Percentiles rank a stretch among this genome's conserved stretches.
Evolutionary conservation across 2,329 filamentous ascomycete genomes (phyloP).

Genomic region (Nemania bipapillata): DNA sequence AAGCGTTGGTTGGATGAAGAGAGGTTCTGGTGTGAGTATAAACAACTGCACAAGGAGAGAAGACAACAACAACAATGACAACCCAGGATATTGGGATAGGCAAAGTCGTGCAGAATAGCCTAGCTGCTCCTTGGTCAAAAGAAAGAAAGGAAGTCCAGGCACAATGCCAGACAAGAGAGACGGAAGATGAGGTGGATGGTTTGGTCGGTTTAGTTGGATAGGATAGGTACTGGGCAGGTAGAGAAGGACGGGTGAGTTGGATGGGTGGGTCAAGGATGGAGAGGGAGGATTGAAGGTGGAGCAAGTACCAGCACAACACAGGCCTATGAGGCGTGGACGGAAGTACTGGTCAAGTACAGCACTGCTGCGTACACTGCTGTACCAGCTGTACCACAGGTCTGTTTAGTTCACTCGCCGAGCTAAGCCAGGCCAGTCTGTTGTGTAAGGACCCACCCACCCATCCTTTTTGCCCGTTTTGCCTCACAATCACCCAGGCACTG

Average conservation of each 20-base stretch:
- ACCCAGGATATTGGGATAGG: slow-evolving; percentile 39
- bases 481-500: slow-evolving; percentile 29
- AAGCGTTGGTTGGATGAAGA: slow-evolving; percentile 6
- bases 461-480: slow-evolving; percentile 26
- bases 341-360: slow-evolving; percentile 34
- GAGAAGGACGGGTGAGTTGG: slow-evolving; percentile 40
- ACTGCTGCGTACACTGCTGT: neutral
- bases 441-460: slow-evolving; percentile 3
- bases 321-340: slow-evolving; percentile 34
- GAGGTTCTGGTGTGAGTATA: slow-evolving; percentile 8
- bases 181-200: slow-evolving; percentile 36
- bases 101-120: slow-evolving; percentile 46
- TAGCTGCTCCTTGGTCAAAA: slow-evolving; percentile 47
- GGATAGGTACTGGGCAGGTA: slow-evolving; percentile 23
- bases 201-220: slow-evolving; percentile 27
- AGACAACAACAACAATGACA: slow-evolving; percentile 33
- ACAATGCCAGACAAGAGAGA: slow-evolving; percentile 36
- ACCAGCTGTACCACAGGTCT: slow-evolving; percentile 23
- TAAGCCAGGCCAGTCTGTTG: slow-evolving; percentile 27
- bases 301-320: slow-evolving; percentile 37
- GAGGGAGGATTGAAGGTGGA: slow-evolving; percentile 41
- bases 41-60: slow-evolving; percentile 26
- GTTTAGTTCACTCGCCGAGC: slow-evolving; percentile 25
- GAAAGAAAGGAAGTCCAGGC: slow-evolving; percentile 46
- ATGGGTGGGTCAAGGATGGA: slow-evolving; percentile 40